Conservation (phyloP, 2,329 filamentous ascomycete genomes). For the Ascochyta pisi region DNA sequence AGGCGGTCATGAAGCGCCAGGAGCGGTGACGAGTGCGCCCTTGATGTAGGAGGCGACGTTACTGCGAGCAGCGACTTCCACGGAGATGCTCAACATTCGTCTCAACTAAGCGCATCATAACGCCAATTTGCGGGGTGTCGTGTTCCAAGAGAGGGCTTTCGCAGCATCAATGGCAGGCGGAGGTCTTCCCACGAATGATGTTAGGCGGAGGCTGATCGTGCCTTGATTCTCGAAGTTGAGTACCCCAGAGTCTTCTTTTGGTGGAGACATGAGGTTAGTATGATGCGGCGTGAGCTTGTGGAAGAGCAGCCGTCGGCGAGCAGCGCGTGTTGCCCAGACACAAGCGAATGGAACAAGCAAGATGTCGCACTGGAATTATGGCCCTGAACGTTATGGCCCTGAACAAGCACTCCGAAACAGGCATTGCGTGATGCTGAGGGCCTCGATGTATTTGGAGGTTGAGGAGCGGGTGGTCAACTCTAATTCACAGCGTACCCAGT, state of each 20-base stretch:
- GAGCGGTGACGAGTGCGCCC: constrained; percentile 12
- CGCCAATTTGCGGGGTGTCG: constrained; percentile 39
- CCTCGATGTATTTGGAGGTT: constrained; percentile 1
- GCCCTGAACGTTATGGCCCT: constrained; percentile 1
- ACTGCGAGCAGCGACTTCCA: constrained; percentile 27
- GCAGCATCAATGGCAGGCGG: constrained; percentile 1
- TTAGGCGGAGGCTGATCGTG: constrained; percentile 20
- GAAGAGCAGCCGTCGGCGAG: constrained; percentile 27
- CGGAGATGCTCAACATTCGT: constrained; percentile 39
- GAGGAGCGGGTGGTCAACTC: constrained; percentile 14
- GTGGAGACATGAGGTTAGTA: constrained; percentile 26
- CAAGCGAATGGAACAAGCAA: constrained; percentile 4
- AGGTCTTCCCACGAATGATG: constrained; percentile 22
- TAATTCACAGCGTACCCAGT: constrained; percentile 8
- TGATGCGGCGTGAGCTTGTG: constrained; percentile 17
- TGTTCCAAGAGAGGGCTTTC: neutral
- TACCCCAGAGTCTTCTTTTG: constrained; percentile 27
- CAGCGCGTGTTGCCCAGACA: constrained; percentile 3
- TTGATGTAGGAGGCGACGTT: constrained; percentile 17
- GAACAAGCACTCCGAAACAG: constrained; percentile 1
- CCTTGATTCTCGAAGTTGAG: constrained; percentile 19
- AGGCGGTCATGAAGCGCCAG: constrained; percentile 11
- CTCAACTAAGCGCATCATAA: constrained; percentile 22
- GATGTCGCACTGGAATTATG: constrained; percentile 3
- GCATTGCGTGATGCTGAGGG: constrained; percentile 4